Base-by-base conservation (phyloP, 352 stramenopile genomes). In the Phytophthora crassamura region DNA sequence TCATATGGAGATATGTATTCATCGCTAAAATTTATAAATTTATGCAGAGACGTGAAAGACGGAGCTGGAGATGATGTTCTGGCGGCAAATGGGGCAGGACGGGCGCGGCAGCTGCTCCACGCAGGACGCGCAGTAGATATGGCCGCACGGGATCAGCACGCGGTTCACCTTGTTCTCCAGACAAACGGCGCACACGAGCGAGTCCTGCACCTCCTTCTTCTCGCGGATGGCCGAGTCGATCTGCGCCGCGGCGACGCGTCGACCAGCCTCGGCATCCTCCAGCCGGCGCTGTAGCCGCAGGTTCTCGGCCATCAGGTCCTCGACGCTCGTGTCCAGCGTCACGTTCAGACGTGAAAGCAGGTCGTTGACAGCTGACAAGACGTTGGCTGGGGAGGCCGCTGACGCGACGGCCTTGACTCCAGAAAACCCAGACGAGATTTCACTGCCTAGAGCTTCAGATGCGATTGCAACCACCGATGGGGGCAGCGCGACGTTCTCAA, bases 51-150 rank as follows among this genome's bases (percentile, higher is more conserved):
- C 77, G 46, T 92, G 84, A 57, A 95, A 95, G 5, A 63, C 54
- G 10, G 84, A 91, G 43, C 75, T 89, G 28, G 71, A 77, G 20
- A 59, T 42, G 51, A 95, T 90, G 59, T 68, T 53, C 45, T 91
- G 67, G 32, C 86, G 80, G 36, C 86, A 93, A 36, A 93, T 79
- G 25, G 86, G 86, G 40, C 86, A 95, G 58, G 82, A 84, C 4
- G 69, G 77, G 9, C 76, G 80, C 14, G 80, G 84, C 16, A 95
- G 64, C 8, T 77, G 83, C 38, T 77, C 58, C 16, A 93, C 71
- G 49, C 88, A 95, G n/a, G 50, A 59, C 11, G 68, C 62, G 64
- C 86, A 95, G 64, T 94, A 93, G 35, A 93, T 91, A 71, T 95
- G 86, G 30, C 86, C 88, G 34, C 88, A 94, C 22, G 88, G 86